phyloP scores from a whole-genome alignment of 352 stramenopile species.

The Lagenidium giganteum region DNA sequence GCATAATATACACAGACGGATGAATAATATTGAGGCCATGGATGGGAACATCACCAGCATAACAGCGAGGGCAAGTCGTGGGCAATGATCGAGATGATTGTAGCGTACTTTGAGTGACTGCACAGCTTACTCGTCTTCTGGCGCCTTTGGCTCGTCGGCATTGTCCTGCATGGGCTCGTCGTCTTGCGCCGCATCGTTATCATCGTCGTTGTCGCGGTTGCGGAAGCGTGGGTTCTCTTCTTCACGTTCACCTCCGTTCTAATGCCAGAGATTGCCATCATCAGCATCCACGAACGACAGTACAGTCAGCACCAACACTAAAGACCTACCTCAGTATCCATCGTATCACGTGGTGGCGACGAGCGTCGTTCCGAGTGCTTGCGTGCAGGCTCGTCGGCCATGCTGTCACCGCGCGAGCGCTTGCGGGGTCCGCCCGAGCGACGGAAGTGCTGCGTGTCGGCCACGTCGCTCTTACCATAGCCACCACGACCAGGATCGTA shows the following conservation, averaged over 20 bases:
- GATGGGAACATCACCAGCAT: too few relatives aligned
- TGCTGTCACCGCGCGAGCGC: constrained; percentile 49
- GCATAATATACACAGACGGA: too few relatives aligned
- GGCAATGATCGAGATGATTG: constrained; percentile 4
- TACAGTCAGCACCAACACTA: background rate
- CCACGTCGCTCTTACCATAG: constrained; percentile 64
- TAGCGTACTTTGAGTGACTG: constrained; percentile 4
- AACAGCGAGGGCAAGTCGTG: too few relatives aligned
- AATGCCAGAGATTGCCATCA: background rate
- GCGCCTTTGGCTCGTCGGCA: background rate
- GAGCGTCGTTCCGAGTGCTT: constrained; percentile 28
- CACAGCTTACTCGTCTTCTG: constrained; percentile 1
- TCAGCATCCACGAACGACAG: background rate
- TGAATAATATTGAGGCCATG: too few relatives aligned
- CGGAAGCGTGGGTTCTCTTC: constrained; percentile 64
- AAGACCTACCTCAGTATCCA: too few relatives aligned
- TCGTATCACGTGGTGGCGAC: constrained; percentile 10
- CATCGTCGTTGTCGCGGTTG: constrained; percentile 34
- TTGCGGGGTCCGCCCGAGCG: constrained; percentile 44
- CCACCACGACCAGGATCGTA: constrained; percentile 78
- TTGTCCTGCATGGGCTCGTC: background rate
- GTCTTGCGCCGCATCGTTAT: constrained; percentile 18
- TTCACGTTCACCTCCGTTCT: constrained; percentile 7
- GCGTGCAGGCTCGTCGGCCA: constrained; percentile 34
- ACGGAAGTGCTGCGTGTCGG: constrained; percentile 68